Percentiles rank a stretch among this genome's conserved stretches.
Evolutionary conservation across 306 rosid species (phyloP).

Genomic region (Dalbergia cochinchinensis): DNA sequence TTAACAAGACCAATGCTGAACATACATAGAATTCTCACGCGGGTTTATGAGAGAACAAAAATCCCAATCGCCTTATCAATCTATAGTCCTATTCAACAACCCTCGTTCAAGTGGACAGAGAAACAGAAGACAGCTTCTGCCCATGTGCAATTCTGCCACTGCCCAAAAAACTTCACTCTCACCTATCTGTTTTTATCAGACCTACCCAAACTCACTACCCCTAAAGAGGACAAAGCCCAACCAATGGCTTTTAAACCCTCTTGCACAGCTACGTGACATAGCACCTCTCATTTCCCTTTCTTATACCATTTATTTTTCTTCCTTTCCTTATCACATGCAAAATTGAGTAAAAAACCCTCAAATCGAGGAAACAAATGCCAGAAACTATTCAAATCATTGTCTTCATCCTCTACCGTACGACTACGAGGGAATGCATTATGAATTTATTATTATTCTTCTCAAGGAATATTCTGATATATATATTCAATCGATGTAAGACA

Average conservation of each 20-base stretch:
- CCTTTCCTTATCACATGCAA: slow-evolving; percentile 51
- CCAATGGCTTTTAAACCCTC: slow-evolving; percentile 44
- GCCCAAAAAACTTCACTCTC: slow-evolving; percentile 37
- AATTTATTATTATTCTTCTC: not conserved
- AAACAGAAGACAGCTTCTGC: slow-evolving; percentile 46
- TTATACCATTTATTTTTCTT: not conserved
- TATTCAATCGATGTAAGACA: not conserved
- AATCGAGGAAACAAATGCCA: slow-evolving; percentile 30
- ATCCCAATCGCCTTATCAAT: slow-evolving; percentile 26
- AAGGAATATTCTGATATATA: not conserved
- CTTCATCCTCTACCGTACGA: not conserved
- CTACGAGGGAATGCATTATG: not conserved
- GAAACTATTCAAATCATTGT: slow-evolving; percentile 42
- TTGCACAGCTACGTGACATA: slow-evolving; percentile 48
- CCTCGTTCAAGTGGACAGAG: slow-evolving; percentile 35
- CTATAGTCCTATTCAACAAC: slow-evolving; percentile 15
- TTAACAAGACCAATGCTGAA: slow-evolving; percentile 40
- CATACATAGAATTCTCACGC: slow-evolving; percentile 26
- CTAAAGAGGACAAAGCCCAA: slow-evolving; percentile 54
- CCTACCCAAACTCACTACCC: slow-evolving; percentile 54
- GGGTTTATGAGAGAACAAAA: slow-evolving; percentile 41
- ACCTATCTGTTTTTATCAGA: slow-evolving; percentile 39
- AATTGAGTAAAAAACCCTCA: slow-evolving; percentile 37
- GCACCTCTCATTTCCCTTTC: slow-evolving; percentile 49
- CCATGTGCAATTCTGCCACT: slow-evolving; percentile 68